Evolutionary conservation across 2,329 filamentous ascomycete genomes (phyloP).

Genomic region (Epichloe sp.): DNA sequence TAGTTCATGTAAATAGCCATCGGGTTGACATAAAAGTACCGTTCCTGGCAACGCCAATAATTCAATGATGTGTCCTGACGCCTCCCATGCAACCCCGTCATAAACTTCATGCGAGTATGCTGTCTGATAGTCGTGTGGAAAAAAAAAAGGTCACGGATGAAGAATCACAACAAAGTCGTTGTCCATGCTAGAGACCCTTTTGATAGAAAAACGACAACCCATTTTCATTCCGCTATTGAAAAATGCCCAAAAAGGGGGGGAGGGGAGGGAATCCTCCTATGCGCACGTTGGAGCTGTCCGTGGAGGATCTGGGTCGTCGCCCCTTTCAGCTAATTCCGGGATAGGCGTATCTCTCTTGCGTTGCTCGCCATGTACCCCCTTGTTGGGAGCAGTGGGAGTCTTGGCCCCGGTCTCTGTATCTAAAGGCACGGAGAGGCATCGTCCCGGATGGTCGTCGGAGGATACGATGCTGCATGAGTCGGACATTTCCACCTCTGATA

Average conservation of each 20-base stretch:
- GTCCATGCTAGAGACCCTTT: background rate
- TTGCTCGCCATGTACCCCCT: background rate
- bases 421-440: background rate
- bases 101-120: background rate
- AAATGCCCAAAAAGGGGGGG: background rate
- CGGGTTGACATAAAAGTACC: background rate
- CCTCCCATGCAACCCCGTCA: background rate
- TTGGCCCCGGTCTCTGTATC: conserved; percentile 24
- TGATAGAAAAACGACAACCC: no score
- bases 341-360: conserved; percentile 13
- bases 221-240: background rate
- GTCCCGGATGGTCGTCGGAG: conserved; percentile 19
- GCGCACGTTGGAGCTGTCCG: background rate
- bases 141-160: background rate
- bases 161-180: background rate
- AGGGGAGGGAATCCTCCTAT: background rate
- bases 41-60: background rate
- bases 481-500: conserved; percentile 36
- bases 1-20: background rate
- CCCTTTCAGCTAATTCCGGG: conserved; percentile 10
- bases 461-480: conserved; percentile 29
- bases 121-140: background rate
- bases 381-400: conserved; percentile 24
- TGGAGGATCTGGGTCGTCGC: background rate
- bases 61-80: background rate